A percentile compares a stretch with the other conserved stretches of the same genome.
phyloP scores from a whole-genome alignment of 805 yeast species.

The Teunomyces panamensis region DNA sequence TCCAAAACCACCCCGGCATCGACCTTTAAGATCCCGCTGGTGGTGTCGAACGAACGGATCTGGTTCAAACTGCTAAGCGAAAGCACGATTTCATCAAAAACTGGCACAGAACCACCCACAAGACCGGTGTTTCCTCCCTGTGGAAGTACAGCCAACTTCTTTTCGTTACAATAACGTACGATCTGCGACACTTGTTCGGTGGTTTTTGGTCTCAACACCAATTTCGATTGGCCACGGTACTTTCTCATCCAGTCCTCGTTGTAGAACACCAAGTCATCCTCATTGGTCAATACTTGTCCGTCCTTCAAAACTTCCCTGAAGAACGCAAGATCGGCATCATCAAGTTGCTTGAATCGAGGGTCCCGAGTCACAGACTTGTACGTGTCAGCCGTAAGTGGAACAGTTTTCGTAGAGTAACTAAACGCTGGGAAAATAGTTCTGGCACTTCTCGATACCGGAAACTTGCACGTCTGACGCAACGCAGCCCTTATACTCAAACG shows the following conservation, averaged over 20 bases:
- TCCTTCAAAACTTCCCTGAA: constrained; percentile 60
- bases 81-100: constrained; percentile 83
- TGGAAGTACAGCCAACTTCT: constrained; percentile 81
- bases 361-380: constrained; percentile 60
- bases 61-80: constrained; percentile 70
- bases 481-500: constrained; percentile 6
- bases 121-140: constrained; percentile 97
- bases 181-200: constrained; percentile 75
- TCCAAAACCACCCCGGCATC: constrained; percentile 92
- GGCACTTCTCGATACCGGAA: background rate
- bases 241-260: constrained; percentile 96
- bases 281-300: constrained; percentile 48
- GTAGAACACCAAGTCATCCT: constrained; percentile 63
- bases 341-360: constrained; percentile 49
- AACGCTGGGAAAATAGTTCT: background rate
- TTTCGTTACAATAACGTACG: constrained; percentile 74
- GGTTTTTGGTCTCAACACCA: constrained; percentile 80
- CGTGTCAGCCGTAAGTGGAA: constrained; percentile 64
- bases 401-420: constrained; percentile 28
- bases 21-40: constrained; percentile 80
- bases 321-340: constrained; percentile 52
- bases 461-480: constrained; percentile 6
- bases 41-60: constrained; percentile 75
- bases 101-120: constrained; percentile 92
- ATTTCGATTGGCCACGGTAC: constrained; percentile 79